These are phyloP conservation scores for Eucalyptus lansdowneana DNA, from an alignment of 345 rosid species.

Conservation along the genomic window DNA sequence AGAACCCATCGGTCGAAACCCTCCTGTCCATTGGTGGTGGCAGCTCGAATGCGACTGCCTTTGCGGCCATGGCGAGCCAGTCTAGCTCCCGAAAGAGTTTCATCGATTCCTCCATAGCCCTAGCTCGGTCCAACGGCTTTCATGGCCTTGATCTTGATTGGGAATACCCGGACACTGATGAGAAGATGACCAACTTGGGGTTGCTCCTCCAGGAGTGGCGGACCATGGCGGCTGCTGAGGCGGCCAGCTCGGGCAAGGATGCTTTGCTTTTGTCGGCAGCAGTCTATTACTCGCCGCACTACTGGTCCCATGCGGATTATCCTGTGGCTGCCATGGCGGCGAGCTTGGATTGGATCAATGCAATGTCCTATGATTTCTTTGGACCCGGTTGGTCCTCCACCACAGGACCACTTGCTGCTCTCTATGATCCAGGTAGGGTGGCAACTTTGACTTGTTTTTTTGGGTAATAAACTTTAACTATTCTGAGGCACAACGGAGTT, in stretches of 20 bases:
- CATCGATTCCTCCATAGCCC: constrained; percentile 34
- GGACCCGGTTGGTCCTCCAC: constrained; percentile 30
- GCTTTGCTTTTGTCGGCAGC: constrained; percentile 43
- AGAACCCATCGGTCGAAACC: constrained; percentile 35
- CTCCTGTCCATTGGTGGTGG: constrained; percentile 68
- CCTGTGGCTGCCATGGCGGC: constrained; percentile 19
- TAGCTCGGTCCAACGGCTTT: constrained; percentile 33
- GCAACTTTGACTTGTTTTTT: neutral
- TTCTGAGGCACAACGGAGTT: neutral
- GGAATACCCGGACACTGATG: constrained; percentile 27
- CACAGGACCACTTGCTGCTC: constrained; percentile 52
- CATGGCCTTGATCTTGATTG: constrained; percentile 62
- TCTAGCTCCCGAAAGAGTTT: constrained; percentile 29
- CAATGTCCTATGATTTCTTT: constrained; percentile 49
- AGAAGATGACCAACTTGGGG: constrained; percentile 34
- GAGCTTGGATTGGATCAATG: constrained; percentile 52
- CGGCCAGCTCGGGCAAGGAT: constrained; percentile 5
- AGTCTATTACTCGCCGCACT: constrained; percentile 7
- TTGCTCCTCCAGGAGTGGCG: constrained; percentile 33
- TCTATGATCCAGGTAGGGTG: constrained; percentile 26
- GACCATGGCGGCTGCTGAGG: constrained; percentile 18
- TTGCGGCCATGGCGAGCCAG: constrained; percentile 40
- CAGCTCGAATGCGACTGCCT: neutral
- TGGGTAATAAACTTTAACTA: neutral
- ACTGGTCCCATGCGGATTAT: constrained; percentile 4